Evolutionary conservation across 371 early-diverging fungal genomes (phyloP).

Genomic region (Basidiobolus meristosporus): DNA sequence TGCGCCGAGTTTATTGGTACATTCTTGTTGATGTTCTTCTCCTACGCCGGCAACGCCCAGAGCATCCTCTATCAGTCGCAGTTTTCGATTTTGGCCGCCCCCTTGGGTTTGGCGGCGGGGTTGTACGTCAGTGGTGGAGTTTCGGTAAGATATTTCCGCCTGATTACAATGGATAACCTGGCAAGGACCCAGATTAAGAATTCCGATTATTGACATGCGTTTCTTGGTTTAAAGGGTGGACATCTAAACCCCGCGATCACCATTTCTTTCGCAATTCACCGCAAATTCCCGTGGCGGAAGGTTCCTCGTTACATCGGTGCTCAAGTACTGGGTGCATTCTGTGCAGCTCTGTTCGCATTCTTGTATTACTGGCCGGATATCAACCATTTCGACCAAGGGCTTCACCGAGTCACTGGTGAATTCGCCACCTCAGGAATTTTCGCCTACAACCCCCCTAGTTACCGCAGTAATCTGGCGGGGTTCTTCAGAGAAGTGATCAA

Average conservation of each 20-base stretch:
- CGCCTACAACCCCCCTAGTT: constrained; percentile 26
- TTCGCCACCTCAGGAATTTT: constrained; percentile 45
- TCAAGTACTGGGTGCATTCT: constrained; percentile 48
- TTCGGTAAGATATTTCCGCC: too few relatives aligned
- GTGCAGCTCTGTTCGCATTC: constrained; percentile 47
- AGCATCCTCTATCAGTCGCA: too few relatives aligned
- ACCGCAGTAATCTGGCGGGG: too few relatives aligned
- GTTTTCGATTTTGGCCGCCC: constrained; percentile 14
- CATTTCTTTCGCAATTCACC: constrained; percentile 38
- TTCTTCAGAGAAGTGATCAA: too few relatives aligned
- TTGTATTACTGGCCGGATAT: constrained; percentile 19
- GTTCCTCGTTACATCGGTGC: constrained; percentile 35
- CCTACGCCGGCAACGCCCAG: constrained; percentile 42
- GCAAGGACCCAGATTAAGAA: too few relatives aligned
- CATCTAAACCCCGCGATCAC: constrained; percentile 70
- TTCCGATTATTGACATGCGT: too few relatives aligned
- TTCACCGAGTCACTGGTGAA: constrained; percentile 2
- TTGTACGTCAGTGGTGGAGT: constrained; percentile 50
- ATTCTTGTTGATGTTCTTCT: constrained; percentile 39
- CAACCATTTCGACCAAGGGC: constrained; percentile 21
- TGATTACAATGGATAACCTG: too few relatives aligned
- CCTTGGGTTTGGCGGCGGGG: constrained; percentile 28
- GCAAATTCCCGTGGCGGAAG: constrained; percentile 41
- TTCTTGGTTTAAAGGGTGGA: too few relatives aligned
- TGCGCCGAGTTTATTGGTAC: constrained; percentile 79